Conservation (phyloP, 352 stramenopile genomes). For the Phytophthora multivora region DNA sequence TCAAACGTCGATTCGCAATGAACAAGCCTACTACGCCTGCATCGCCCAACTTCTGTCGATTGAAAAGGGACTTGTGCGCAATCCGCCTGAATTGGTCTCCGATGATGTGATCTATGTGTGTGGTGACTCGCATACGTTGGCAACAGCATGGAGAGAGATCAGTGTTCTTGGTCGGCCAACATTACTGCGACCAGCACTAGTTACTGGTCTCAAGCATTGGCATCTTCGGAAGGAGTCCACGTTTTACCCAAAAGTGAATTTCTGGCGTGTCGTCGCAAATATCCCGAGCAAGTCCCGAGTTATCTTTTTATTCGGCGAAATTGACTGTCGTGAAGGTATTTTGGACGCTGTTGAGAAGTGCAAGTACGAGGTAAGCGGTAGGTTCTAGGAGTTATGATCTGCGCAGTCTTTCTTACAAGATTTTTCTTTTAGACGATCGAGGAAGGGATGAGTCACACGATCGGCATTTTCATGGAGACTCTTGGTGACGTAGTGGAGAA, state of each 20-base stretch:
- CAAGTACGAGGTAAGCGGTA: conserved; percentile 72
- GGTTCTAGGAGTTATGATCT: not conserved
- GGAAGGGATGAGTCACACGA: conserved; percentile 80
- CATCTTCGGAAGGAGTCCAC: conserved; percentile 83
- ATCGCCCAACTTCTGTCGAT: conserved; percentile 84
- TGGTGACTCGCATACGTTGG: conserved; percentile 93
- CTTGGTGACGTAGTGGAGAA: conserved; percentile 53
- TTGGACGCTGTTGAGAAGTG: conserved; percentile 86
- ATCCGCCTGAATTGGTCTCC: not conserved
- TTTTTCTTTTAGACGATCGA: conserved; percentile 53
- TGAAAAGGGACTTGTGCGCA: conserved; percentile 12
- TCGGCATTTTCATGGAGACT: conserved; percentile 82
- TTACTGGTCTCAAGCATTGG: conserved; percentile 95
- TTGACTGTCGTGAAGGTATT: conserved; percentile 95
- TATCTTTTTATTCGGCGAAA: conserved; percentile 94
- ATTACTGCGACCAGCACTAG: conserved; percentile 67
- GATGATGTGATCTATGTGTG: conserved; percentile 76
- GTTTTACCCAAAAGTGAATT: conserved; percentile 95
- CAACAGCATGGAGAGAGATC: conserved; percentile 85
- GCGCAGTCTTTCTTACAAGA: not conserved
- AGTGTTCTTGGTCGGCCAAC: conserved; percentile 17
- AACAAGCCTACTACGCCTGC: conserved; percentile 89
- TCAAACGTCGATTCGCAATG: conserved; percentile 83
- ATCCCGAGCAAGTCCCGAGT: conserved; percentile 71
- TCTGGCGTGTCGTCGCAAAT: conserved; percentile 68